A percentile compares a stretch with the other conserved stretches of the same genome.
phyloP scores from a whole-genome alignment of 345 rosid species.

The Ceriops tagal region DNA sequence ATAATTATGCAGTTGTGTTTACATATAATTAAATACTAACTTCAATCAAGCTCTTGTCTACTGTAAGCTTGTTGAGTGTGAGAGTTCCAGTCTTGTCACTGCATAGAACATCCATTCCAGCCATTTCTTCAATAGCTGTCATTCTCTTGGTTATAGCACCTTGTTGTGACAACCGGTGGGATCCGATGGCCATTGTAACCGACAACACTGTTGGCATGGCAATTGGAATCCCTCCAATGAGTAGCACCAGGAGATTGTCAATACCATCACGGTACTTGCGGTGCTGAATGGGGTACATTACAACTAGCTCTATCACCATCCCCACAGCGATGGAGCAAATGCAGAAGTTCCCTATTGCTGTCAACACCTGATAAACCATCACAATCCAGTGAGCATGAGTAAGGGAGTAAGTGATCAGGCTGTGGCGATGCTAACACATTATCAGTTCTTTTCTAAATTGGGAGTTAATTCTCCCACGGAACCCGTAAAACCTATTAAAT shows the following conservation, averaged over 20 bases:
- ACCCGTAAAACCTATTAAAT: too few species aligned
- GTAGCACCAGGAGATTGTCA: slow-evolving; percentile 75
- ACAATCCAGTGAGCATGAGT: neutral
- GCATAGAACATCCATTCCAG: slow-evolving; percentile 84
- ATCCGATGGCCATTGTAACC: slow-evolving; percentile 85
- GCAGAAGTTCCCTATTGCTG: slow-evolving; percentile 88
- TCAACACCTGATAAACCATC: slow-evolving; percentile 49
- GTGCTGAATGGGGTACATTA: slow-evolving; percentile 76
- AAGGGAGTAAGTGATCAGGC: neutral
- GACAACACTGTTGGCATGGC: slow-evolving; percentile 92
- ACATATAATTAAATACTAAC: slow-evolving; percentile 21
- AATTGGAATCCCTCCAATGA: slow-evolving; percentile 87
- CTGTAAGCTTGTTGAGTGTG: slow-evolving; percentile 84
- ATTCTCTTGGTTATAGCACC: slow-evolving; percentile 87
- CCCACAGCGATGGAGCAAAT: slow-evolving; percentile 68
- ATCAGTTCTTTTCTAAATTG: too few species aligned
- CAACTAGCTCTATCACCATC: slow-evolving; percentile 59
- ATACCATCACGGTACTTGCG: slow-evolving; percentile 65
- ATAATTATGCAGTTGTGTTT: neutral
- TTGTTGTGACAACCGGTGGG: slow-evolving; percentile 76
- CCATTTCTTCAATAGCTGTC: slow-evolving; percentile 94
- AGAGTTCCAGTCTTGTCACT: slow-evolving; percentile 92
- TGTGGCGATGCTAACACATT: too few species aligned
- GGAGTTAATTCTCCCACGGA: too few species aligned
- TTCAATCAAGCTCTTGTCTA: slow-evolving; percentile 72